Conservation (phyloP, 495 filamentous ascomycete species). For the Penicillium chermesinum region DNA sequence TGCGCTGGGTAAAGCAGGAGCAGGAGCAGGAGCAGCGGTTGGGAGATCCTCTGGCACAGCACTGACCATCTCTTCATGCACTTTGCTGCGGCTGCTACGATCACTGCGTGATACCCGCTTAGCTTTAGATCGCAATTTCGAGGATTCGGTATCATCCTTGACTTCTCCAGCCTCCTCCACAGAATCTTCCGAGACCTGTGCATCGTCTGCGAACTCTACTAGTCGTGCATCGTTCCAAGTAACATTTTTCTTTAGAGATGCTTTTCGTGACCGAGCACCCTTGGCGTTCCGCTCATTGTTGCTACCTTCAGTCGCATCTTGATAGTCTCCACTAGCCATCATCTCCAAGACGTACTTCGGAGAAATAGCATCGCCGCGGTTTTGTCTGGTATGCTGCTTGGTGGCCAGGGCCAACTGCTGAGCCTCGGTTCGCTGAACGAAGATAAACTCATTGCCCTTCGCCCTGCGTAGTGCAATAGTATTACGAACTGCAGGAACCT, state of each 20-base stretch:
- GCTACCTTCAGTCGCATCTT: conserved; percentile 4
- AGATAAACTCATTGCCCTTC: conserved; percentile 51
- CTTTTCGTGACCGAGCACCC: too few relatives aligned
- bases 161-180: conserved; percentile 8
- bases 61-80: conserved; percentile 14
- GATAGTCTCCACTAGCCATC: conserved; percentile 25
- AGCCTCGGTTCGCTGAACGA: conserved; percentile 52
- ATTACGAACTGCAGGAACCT: conserved; percentile 35
- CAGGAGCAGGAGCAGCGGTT: conserved; percentile 13
- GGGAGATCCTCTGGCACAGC: conserved; percentile 9
- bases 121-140: conserved; percentile 8
- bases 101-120: conserved; percentile 18
- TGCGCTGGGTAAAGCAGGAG: conserved; percentile 28
- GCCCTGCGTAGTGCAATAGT: conserved; percentile 51
- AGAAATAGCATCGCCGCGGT: conserved; percentile 49
- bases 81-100: conserved; percentile 25
- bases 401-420: conserved; percentile 53
- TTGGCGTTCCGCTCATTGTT: conserved; percentile 9
- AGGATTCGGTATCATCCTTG: conserved; percentile 13
- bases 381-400: conserved; percentile 52
- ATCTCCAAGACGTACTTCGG: conserved; percentile 44
- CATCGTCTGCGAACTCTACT: conserved; percentile 20
- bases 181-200: conserved; percentile 6
- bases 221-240: conserved; percentile 43
- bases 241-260: conserved; percentile 27